Percentiles rank a stretch among this genome's conserved stretches.
Conservation (phyloP, 352 stramenopile genomes). For the Pythium diclinum region DNA sequence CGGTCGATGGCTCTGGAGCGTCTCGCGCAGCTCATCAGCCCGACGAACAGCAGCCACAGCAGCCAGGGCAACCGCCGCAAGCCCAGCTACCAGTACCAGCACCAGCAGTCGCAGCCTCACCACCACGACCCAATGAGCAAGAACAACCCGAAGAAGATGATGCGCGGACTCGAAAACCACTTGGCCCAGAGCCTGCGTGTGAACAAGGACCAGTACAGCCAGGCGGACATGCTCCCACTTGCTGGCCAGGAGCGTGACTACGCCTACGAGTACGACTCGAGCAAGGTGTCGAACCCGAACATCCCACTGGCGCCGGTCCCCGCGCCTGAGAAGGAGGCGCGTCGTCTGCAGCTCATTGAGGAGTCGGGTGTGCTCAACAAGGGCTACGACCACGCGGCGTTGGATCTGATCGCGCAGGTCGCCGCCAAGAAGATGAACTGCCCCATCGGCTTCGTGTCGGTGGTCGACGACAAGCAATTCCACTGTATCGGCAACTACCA, state of each 20-base stretch:
- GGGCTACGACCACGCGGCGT: constrained; percentile 43
- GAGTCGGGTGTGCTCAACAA: constrained; percentile 38
- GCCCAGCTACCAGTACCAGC: constrained; percentile 3
- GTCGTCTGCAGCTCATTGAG: constrained; percentile 44
- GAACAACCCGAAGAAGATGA: constrained; percentile 35
- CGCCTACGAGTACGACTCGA: constrained; percentile 38
- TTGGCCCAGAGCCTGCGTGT: constrained; percentile 33
- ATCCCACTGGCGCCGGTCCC: constrained; percentile 47
- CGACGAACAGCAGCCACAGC: constrained; percentile 11
- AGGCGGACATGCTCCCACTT: constrained; percentile 25
- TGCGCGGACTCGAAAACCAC: constrained; percentile 43
- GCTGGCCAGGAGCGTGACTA: constrained; percentile 48
- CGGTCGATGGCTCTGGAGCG: constrained; percentile 44
- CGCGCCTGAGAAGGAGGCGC: constrained; percentile 34
- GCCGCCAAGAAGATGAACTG: constrained; percentile 50
- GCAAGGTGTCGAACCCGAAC: constrained; percentile 34
- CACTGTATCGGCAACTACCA: constrained; percentile 48
- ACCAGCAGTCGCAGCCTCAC: not conserved
- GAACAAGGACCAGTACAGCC: constrained; percentile 26
- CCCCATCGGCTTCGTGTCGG: constrained; percentile 57
- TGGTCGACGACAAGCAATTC: constrained; percentile 50
- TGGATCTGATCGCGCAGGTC: constrained; percentile 55
- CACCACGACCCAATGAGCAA: constrained; percentile 8
- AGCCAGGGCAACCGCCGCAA: not conserved
- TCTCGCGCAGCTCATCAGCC: constrained; percentile 40